Evolutionary conservation across 106 monocot genomes (phyloP).

Genomic region (Agapanthus africanus): DNA sequence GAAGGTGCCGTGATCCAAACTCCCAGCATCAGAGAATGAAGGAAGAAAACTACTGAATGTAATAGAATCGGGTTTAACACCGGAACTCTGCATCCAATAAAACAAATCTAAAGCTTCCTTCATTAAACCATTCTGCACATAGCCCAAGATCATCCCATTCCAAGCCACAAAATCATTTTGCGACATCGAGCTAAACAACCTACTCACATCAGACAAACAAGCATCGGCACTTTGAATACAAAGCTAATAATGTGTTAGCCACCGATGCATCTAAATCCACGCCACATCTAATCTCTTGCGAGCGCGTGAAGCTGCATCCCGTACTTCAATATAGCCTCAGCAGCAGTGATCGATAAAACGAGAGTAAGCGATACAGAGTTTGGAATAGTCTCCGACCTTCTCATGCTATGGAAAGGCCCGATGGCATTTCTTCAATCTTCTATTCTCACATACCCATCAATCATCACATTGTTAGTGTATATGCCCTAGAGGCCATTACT

Average conservation of each 20-base stretch:
- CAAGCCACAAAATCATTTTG: slow-evolving; percentile 56
- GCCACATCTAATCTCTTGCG: slow-evolving; percentile 36
- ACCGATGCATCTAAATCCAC: slow-evolving; percentile 54
- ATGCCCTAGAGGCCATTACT: no score
- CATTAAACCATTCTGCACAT: slow-evolving; percentile 70
- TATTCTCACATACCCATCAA: slow-evolving; percentile 57
- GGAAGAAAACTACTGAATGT: slow-evolving; percentile 77
- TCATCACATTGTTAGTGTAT: no score
- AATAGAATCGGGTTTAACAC: slow-evolving; percentile 68
- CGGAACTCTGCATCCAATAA: slow-evolving; percentile 46
- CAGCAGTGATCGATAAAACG: slow-evolving; percentile 60
- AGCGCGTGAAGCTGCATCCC: slow-evolving; percentile 71
- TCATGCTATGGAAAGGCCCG: slow-evolving; percentile 56
- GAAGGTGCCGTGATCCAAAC: slow-evolving; percentile 43
- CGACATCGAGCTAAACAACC: slow-evolving; percentile 50
- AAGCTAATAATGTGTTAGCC: slow-evolving; percentile 73
- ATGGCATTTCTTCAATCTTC: slow-evolving; percentile 33
- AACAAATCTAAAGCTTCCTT: slow-evolving; percentile 57
- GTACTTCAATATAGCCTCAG: slow-evolving; percentile 38
- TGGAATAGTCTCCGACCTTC: slow-evolving; percentile 19
- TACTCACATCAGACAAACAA: slow-evolving; percentile 37
- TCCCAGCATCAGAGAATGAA: slow-evolving; percentile 43
- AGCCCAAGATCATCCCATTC: slow-evolving; percentile 87
- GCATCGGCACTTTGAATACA: slow-evolving; percentile 79
- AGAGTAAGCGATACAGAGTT: slow-evolving; percentile 58